Conservation (phyloP, 2,329 filamentous ascomycete genomes). For the Colletotrichum noveboracense region DNA sequence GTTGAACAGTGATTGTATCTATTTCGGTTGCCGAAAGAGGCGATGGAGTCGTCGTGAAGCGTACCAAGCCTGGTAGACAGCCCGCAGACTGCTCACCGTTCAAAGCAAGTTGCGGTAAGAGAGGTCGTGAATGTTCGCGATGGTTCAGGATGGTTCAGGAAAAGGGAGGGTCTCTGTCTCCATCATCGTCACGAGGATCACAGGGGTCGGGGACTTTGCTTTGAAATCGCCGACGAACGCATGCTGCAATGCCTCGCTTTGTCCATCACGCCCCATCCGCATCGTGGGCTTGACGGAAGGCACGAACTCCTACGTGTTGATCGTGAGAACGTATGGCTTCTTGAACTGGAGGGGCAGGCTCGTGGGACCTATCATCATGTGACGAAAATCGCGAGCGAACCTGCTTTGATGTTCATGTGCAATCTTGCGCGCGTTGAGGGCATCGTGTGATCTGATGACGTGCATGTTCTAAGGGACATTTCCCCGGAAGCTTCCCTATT, state of each 20-base stretch:
- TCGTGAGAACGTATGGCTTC: not conserved
- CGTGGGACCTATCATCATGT: not conserved
- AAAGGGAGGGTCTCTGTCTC: not conserved
- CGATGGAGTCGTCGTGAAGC: not conserved
- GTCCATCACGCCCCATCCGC: not conserved
- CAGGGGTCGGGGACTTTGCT: not conserved
- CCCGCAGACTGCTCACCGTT: not conserved
- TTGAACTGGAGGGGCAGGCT: not conserved
- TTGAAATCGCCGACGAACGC: not conserved
- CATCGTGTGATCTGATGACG: not conserved
- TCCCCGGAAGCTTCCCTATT: not conserved
- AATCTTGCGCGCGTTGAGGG: not conserved
- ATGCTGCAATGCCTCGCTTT: not conserved
- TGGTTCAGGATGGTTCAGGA: not conserved
- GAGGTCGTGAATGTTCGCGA: not conserved
- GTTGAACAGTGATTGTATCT: not conserved
- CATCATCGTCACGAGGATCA: not conserved
- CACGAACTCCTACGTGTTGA: not conserved
- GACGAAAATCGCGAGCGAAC: not conserved
- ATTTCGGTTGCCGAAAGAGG: not conserved
- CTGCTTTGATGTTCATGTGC: not conserved
- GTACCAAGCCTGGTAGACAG: not conserved
- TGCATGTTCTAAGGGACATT: not conserved
- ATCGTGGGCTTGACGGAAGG: not conserved
- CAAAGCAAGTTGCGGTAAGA: not conserved